These are phyloP conservation scores for Candida sonorensis DNA, from an alignment of 805 yeast species.

Conservation along the genomic window DNA sequence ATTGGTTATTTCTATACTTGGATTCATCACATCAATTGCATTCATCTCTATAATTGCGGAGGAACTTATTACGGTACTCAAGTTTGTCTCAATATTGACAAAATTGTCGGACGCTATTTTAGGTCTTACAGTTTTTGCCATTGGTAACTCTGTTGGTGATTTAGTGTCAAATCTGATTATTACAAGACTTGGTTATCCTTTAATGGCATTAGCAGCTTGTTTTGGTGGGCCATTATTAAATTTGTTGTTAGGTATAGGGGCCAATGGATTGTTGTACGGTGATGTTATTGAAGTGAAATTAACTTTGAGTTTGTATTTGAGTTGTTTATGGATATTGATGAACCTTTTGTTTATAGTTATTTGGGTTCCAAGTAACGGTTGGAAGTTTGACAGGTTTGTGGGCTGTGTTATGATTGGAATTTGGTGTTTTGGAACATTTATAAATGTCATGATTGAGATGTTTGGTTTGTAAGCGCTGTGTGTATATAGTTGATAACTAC, in stretches of 20 bases:
- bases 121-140: conserved; percentile 83
- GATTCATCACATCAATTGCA: conserved; percentile 59
- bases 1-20: conserved; percentile 36
- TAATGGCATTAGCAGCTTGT: conserved; percentile 93
- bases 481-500: too few relatives aligned
- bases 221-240: conserved; percentile 88
- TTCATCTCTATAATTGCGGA: conserved; percentile 68
- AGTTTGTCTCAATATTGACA: conserved; percentile 52
- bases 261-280: conserved; percentile 52
- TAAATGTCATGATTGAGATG: conserved; percentile 25
- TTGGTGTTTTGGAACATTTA: conserved; percentile 35
- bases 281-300: conserved; percentile 25
- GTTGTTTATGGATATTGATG: conserved; percentile 33
- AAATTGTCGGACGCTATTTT: conserved; percentile 68
- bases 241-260: conserved; percentile 71
- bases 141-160: conserved; percentile 92
- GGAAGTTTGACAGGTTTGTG: conserved; percentile 33
- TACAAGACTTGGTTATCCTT: conserved; percentile 73
- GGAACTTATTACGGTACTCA: conserved; percentile 59
- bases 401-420: conserved; percentile 34
- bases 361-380: conserved; percentile 33
- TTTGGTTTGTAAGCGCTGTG: too few relatives aligned
- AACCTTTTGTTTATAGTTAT: conserved; percentile 32
- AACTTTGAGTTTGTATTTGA: conserved; percentile 32
- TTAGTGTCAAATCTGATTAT: conserved; percentile 76